Conservation (phyloP, 2,329 filamentous ascomycete genomes). For the Cladosporium austrohemisphaericum region DNA sequence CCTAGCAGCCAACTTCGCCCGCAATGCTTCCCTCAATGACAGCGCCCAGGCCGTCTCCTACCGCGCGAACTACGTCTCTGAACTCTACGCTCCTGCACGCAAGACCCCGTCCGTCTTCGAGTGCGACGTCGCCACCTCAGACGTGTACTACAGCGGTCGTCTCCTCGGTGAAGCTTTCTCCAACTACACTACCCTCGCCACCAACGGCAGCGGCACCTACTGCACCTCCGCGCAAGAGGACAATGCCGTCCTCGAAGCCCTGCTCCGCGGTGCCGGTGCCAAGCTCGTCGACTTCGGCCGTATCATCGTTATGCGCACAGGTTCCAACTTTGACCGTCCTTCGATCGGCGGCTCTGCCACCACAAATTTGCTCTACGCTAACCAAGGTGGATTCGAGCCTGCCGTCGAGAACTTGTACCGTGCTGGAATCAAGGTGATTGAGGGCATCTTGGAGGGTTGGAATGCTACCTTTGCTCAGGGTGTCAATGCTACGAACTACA, state of each 20-base stretch:
- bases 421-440: slow-evolving; percentile 62
- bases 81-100: slow-evolving; percentile 42
- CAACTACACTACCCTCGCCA: slow-evolving; percentile 60
- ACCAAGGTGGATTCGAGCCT: slow-evolving; percentile 62
- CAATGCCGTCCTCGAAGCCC: slow-evolving; percentile 63
- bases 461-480: slow-evolving; percentile 55
- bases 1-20: slow-evolving; percentile 33
- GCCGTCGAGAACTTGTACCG: slow-evolving; percentile 64
- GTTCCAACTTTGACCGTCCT: slow-evolving; percentile 68
- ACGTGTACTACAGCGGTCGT: slow-evolving; percentile 66
- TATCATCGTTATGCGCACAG: slow-evolving; percentile 65
- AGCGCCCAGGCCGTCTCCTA: slow-evolving; percentile 35
- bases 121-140: slow-evolving; percentile 66
- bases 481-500: slow-evolving; percentile 59
- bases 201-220: slow-evolving; percentile 64
- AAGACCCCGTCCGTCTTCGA: slow-evolving; percentile 54
- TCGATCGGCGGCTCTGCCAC: slow-evolving; percentile 55
- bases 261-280: slow-evolving; percentile 57
- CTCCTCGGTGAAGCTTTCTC: slow-evolving; percentile 62
- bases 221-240: slow-evolving; percentile 72
- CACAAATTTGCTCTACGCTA: slow-evolving; percentile 56
- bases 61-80: slow-evolving; percentile 33
- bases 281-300: slow-evolving; percentile 62
- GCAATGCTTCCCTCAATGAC: slow-evolving; percentile 37
- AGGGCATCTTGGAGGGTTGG: slow-evolving; percentile 62